Conservation (phyloP, 2,329 filamentous ascomycete species). For the Phialophora expanda region DNA sequence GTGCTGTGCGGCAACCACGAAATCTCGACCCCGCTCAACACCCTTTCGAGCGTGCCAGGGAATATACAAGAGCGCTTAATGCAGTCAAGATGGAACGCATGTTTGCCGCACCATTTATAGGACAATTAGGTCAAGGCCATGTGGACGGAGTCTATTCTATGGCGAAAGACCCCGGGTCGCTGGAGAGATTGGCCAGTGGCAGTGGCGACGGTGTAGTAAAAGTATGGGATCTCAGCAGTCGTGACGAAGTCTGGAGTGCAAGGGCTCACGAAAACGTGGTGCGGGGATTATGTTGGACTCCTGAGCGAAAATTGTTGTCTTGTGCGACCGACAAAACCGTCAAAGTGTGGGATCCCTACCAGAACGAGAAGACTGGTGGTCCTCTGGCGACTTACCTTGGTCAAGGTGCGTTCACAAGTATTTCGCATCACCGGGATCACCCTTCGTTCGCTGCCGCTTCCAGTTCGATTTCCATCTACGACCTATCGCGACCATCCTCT, state of each 20-base stretch:
- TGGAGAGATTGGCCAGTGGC: conserved; percentile 78
- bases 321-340: conserved; percentile 85
- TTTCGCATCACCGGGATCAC: conserved; percentile 80
- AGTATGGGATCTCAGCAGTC: conserved; percentile 79
- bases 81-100: conserved; percentile 92
- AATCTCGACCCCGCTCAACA: conserved; percentile 81
- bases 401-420: conserved; percentile 76
- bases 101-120: conserved; percentile 84
- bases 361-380: conserved; percentile 68
- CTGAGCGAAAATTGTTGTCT: conserved; percentile 80
- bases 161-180: conserved; percentile 76
- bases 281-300: conserved; percentile 88
- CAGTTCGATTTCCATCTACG: conserved; percentile 83
- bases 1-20: conserved; percentile 52
- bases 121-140: conserved; percentile 85
- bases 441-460: conserved; percentile 80
- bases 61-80: conserved; percentile 79
- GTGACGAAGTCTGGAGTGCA: conserved; percentile 75
- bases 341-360: conserved; percentile 91
- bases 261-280: conserved; percentile 93
- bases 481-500: conserved; percentile 76
- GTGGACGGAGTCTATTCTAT: conserved; percentile 87
- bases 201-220: conserved; percentile 94
- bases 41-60: conserved; percentile 87
- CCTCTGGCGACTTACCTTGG: conserved; percentile 87